A percentile compares a stretch with the other conserved stretches of the same genome.
Evolutionary conservation across 495 filamentous ascomycete genomes (phyloP).

Genomic region (Recurvomyces mirabilis): DNA sequence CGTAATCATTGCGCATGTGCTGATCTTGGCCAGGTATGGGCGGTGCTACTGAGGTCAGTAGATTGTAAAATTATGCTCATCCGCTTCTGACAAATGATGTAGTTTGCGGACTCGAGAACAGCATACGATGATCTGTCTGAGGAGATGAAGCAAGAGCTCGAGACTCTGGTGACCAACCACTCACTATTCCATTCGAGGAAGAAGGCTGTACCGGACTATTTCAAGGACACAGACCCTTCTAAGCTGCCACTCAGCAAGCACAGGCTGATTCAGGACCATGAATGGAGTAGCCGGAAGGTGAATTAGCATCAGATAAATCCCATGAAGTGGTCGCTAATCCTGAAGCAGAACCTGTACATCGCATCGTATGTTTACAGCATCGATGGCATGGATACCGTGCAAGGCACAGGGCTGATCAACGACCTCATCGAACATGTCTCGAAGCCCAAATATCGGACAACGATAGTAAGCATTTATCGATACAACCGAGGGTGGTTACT

Average conservation of each 20-base stretch:
- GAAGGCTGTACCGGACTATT: slow-evolving; percentile 39
- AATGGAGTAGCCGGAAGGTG: slow-evolving; percentile 37
- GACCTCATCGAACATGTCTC: slow-evolving; percentile 37
- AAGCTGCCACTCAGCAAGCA: slow-evolving; percentile 37
- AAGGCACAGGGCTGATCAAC: slow-evolving; percentile 33
- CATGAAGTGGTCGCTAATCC: too few species aligned
- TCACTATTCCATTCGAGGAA: slow-evolving; percentile 45
- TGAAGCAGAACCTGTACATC: slow-evolving; percentile 38
- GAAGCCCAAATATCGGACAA: slow-evolving; percentile 38
- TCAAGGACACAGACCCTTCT: slow-evolving; percentile 36
- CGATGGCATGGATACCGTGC: slow-evolving; percentile 33
- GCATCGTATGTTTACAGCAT: slow-evolving; percentile 46
- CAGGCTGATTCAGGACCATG: slow-evolving; percentile 40
- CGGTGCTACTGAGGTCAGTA: slow-evolving; percentile 36
- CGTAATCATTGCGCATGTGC: background rate
- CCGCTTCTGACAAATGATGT: background rate
- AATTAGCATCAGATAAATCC: too few species aligned
- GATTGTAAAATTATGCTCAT: too few species aligned
- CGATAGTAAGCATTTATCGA: slow-evolving; percentile 28
- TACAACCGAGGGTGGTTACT: too few species aligned
- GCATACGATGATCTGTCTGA: slow-evolving; percentile 40
- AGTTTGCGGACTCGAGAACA: slow-evolving; percentile 45
- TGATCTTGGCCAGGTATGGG: slow-evolving; percentile 30
- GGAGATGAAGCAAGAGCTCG: slow-evolving; percentile 30
- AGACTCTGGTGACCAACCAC: slow-evolving; percentile 42